Evolutionary conservation across 805 yeast species (phyloP).

Genomic region (Starmerella stigmatis): DNA sequence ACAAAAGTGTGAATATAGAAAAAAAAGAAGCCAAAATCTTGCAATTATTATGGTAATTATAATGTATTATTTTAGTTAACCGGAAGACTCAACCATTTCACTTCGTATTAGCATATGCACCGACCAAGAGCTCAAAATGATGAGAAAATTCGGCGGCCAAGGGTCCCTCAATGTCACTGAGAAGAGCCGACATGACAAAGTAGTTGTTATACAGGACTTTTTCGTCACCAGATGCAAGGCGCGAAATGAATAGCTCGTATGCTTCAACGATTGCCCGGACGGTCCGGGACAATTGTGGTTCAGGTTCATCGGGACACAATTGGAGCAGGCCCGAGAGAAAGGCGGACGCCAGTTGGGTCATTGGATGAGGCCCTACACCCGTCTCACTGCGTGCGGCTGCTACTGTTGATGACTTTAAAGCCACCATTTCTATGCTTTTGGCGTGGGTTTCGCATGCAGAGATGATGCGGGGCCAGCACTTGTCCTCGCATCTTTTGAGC

Average conservation of each 20-base stretch:
- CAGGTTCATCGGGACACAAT: slow-evolving; percentile 34
- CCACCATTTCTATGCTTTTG: slow-evolving; percentile 50
- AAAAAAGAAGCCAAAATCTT: too few relatives aligned
- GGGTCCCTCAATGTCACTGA: slow-evolving; percentile 37
- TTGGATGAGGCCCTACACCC: slow-evolving; percentile 39
- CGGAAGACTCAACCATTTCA: background rate
- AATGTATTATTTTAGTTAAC: too few relatives aligned
- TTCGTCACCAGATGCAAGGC: slow-evolving; percentile 40
- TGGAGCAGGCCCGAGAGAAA: slow-evolving; percentile 61
- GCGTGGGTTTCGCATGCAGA: slow-evolving; percentile 67
- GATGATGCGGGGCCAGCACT: slow-evolving; percentile 82
- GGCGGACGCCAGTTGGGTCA: slow-evolving; percentile 73
- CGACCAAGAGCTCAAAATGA: slow-evolving; percentile 38
- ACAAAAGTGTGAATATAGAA: too few relatives aligned
- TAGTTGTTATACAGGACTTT: slow-evolving; percentile 65
- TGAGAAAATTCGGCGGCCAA: slow-evolving; percentile 36
- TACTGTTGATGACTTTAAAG: slow-evolving; percentile 30
- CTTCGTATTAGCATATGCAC: slow-evolving; percentile 29
- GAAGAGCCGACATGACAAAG: slow-evolving; percentile 48
- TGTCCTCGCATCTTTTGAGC: slow-evolving; percentile 46
- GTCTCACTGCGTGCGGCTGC: background rate
- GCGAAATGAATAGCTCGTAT: slow-evolving; percentile 61
- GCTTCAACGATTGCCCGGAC: slow-evolving; percentile 63
- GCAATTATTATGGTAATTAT: too few relatives aligned
- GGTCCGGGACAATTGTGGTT: slow-evolving; percentile 65